These are phyloP conservation scores for Mortierella sp. DNA, from an alignment of 371 early-diverging fungal genomes.

Conservation along the genomic window DNA sequence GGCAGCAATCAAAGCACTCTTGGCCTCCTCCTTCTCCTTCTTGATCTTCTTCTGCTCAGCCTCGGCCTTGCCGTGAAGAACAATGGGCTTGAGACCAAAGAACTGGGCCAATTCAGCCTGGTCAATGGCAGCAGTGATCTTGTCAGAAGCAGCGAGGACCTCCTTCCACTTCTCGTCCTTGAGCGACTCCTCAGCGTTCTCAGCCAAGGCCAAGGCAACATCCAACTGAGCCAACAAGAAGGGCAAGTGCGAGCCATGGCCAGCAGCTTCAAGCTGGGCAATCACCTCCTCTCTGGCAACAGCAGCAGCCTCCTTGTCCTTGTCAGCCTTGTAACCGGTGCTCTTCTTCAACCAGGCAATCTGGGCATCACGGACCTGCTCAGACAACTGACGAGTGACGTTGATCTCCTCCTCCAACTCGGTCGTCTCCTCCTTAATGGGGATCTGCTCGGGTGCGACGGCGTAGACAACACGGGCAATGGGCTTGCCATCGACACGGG, in stretches of 20 bases:
- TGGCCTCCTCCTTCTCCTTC: conserved; percentile 80
- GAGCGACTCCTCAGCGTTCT: conserved; percentile 64
- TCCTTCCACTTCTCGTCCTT: conserved; percentile 65
- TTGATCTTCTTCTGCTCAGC: conserved; percentile 71
- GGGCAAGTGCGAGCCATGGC: conserved; percentile 66
- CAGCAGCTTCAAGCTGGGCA: conserved; percentile 69
- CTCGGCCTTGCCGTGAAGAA: conserved; percentile 64
- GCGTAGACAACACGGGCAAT: conserved; percentile 73
- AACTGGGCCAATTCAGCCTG: conserved; percentile 71
- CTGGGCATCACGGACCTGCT: conserved; percentile 83
- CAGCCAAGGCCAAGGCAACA: conserved; percentile 67
- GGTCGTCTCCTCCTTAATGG: conserved; percentile 57
- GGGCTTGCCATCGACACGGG: conserved; percentile 68
- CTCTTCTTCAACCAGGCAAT: conserved; percentile 85
- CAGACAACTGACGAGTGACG: conserved; percentile 69
- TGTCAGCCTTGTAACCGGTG: conserved; percentile 51
- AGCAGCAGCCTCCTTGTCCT: conserved; percentile 66
- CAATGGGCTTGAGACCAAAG: conserved; percentile 73
- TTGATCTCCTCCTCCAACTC: conserved; percentile 65
- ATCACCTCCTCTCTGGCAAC: conserved; percentile 70
- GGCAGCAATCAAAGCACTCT: conserved; percentile 75
- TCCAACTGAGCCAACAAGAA: conserved; percentile 68
- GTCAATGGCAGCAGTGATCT: conserved; percentile 69
- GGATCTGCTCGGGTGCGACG: conserved; percentile 65
- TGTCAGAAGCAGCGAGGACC: conserved; percentile 67